These are phyloP conservation scores for Dillenia turbinata DNA, from an alignment of 164 flowering plant species.

Conservation along the genomic window DNA sequence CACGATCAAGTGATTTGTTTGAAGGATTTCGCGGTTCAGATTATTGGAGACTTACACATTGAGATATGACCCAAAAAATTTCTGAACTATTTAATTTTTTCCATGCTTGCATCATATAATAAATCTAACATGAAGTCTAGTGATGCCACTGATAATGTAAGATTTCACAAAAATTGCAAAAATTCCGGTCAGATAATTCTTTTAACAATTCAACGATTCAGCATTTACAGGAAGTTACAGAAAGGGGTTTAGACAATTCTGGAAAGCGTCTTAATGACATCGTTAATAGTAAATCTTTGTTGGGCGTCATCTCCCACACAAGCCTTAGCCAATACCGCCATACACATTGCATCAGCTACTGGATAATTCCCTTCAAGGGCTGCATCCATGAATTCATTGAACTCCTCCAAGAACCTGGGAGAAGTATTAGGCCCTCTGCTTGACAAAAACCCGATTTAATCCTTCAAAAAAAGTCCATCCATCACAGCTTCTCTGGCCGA, in stretches of 20 bases:
- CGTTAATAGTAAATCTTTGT: constrained; percentile 50
- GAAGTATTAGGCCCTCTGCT: constrained; percentile 29
- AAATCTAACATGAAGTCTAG: too few species aligned
- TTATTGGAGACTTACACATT: too few species aligned
- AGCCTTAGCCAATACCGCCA: constrained; percentile 44
- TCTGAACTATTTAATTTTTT: too few species aligned
- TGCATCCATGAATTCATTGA: constrained; percentile 55
- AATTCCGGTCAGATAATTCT: too few species aligned
- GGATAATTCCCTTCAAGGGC: constrained; percentile 37
- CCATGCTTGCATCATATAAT: too few species aligned
- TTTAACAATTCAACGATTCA: too few species aligned
- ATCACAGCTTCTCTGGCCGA: constrained; percentile 36
- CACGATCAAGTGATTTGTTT: too few species aligned
- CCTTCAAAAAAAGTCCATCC: constrained; percentile 23
- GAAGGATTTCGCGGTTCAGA: too few species aligned
- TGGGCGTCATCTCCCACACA: constrained; percentile 58
- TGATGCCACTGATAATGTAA: too few species aligned
- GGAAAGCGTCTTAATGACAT: constrained; percentile 46
- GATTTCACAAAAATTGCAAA: too few species aligned
- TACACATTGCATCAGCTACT: constrained; percentile 35
- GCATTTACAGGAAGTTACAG: not conserved
- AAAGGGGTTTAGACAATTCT: constrained; percentile 23
- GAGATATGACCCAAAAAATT: too few species aligned
- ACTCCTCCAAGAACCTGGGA: constrained; percentile 36
- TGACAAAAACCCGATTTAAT: constrained; percentile 22